Evolutionary conservation across 2,329 filamentous ascomycete species (phyloP), one percentile per base, ranked within the genome.

Genomic region (Botrytis squamosa): DNA sequence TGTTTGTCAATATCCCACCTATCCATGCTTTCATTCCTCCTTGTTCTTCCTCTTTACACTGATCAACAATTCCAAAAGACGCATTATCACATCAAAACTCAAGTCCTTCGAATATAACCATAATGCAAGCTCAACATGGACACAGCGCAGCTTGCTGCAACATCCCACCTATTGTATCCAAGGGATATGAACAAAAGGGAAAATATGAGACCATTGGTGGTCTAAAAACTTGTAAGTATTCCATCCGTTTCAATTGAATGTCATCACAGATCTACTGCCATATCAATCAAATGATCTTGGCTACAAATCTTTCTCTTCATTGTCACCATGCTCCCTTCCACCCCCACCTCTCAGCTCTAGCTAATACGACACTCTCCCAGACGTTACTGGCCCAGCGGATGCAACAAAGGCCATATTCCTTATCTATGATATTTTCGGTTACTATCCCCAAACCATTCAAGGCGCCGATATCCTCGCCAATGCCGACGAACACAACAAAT

Each of bases 361-460:
- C 57, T 70, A 66, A 65, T 25, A 25, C 36, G 12, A 29, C 25
- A 36, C 40, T 10, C 29, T 55, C 20, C 18, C 14, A 81, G 80
- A 89, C 75, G 83, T 86, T 38, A 85, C 84, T 18, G 85, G 86
- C 65, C 84, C 86, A 29, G 77, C 81, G 22, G 82, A 84, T 65
- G 83, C 86, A 44, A 82, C 82, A 74, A 90, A 88, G 82, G 91
- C 87, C 70, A 85, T 93, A 73, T 82, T 93, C 73, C 82, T 86
- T 75, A 86, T 92, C 80, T 79, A 71, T 63, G 91, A 93, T 82
- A 91, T 92, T 81, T 92, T 92, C 79, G 90, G 91, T 78, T 90
- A 91, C 86, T 92, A 88, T 79, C 87, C 88, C 38, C 91, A 93
- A 82, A 90, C 91, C 4, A 76, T 92, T 18, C 91, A 93, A 81